A percentile compares a stretch with the other conserved stretches of the same genome.
phyloP scores from a whole-genome alignment of 2,329 filamentous ascomycete genomes.

The Xylariomycetidae sp. region DNA sequence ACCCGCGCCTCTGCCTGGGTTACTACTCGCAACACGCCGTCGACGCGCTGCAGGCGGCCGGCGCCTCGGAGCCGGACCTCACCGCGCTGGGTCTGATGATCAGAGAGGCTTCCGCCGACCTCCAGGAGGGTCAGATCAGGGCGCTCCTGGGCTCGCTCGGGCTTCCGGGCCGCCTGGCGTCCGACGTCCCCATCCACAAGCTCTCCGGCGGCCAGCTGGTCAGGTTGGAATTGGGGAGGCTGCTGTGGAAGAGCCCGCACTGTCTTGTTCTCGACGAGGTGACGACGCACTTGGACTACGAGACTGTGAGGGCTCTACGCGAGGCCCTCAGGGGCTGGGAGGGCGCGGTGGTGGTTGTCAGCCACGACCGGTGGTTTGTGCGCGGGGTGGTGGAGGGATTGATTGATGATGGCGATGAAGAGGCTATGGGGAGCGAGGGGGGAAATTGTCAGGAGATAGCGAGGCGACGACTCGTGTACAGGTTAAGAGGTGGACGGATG shows the following conservation, averaged over 20 bases:
- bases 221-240: slow-evolving; percentile 57
- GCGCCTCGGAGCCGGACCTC: slow-evolving; percentile 41
- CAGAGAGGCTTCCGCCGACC: slow-evolving; percentile 43
- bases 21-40: slow-evolving; percentile 81
- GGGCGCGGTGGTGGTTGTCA: slow-evolving; percentile 72
- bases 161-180: slow-evolving; percentile 64
- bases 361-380: slow-evolving; percentile 80
- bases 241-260: slow-evolving; percentile 67
- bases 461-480: slow-evolving; percentile 53
- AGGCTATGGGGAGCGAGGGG: slow-evolving; percentile 37
- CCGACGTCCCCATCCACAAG: slow-evolving; percentile 67
- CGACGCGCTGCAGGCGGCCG: slow-evolving; percentile 58
- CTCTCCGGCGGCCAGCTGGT: slow-evolving; percentile 79
- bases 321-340: slow-evolving; percentile 63
- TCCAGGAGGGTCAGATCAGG: slow-evolving; percentile 65
- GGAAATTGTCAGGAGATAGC: slow-evolving; percentile 33
- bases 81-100: slow-evolving; percentile 64
- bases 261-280: slow-evolving; percentile 75
- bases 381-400: slow-evolving; percentile 66
- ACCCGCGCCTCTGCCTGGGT: slow-evolving; percentile 65
- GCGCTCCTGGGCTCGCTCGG: slow-evolving; percentile 65
- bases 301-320: slow-evolving; percentile 70
- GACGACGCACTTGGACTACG: slow-evolving; percentile 79
- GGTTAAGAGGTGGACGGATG: slow-evolving; percentile 55
- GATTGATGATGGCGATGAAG: slow-evolving; percentile 31